A percentile compares a stretch with the other conserved stretches of the same genome.
These are phyloP conservation scores for Lecanicillium sp. DNA, from an alignment of 2,329 filamentous ascomycete genomes.

Conservation along the genomic window DNA sequence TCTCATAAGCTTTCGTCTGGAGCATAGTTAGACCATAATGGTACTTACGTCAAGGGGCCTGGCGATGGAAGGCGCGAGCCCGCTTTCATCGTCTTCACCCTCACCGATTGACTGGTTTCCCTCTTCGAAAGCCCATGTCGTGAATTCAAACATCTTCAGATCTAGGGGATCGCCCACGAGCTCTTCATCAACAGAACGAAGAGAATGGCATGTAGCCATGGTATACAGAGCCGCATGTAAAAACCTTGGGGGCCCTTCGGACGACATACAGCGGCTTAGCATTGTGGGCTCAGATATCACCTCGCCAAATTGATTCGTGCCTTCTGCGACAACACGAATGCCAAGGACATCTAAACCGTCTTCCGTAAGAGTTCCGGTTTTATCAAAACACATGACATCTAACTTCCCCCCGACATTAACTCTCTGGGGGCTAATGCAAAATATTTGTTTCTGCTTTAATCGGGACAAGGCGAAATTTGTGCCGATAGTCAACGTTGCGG, in stretches of 20 bases:
- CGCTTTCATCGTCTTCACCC: constrained; percentile 62
- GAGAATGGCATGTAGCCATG: constrained; percentile 95
- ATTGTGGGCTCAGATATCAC: constrained; percentile 58
- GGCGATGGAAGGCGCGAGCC: constrained; percentile 80
- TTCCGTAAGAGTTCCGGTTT: constrained; percentile 96
- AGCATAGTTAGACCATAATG: constrained; percentile 22
- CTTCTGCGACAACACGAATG: constrained; percentile 65
- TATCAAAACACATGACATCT: constrained; percentile 96
- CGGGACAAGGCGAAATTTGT: constrained; percentile 89
- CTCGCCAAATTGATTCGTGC: constrained; percentile 60
- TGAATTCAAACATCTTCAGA: constrained; percentile 98
- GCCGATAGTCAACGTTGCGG: constrained; percentile 90
- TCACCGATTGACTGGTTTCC: constrained; percentile 60
- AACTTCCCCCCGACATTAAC: constrained; percentile 96
- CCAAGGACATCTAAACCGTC: constrained; percentile 92
- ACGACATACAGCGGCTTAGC: constrained; percentile 38
- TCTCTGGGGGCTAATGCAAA: constrained; percentile 94
- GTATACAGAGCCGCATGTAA: constrained; percentile 67
- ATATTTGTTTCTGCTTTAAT: constrained; percentile 83
- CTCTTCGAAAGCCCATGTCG: constrained; percentile 86
- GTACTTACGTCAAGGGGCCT: constrained; percentile 57
- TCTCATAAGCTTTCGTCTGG: constrained; percentile 10
- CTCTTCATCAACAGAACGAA: constrained; percentile 79
- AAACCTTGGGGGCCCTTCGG: constrained; percentile 21
- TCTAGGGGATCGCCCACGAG: constrained; percentile 90